Conservation (phyloP, 768 basidiomycete species). For the Tulasnella sp. region DNA sequence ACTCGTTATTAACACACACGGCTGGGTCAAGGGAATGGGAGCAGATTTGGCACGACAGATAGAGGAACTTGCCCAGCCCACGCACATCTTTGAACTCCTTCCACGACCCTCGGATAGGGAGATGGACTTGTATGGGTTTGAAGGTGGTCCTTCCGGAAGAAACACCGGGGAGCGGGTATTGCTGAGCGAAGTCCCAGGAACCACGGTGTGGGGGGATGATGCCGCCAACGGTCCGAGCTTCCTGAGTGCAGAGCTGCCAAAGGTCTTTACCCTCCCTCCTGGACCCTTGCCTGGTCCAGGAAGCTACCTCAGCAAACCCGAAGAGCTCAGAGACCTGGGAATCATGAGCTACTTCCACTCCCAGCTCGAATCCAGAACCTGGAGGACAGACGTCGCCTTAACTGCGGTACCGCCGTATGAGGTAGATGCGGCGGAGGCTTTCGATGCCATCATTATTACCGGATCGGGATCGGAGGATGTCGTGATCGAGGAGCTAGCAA, state of each 20-base stretch:
- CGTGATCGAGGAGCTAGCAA: constrained; percentile 53
- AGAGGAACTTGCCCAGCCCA: constrained; percentile 55
- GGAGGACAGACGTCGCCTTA: constrained; percentile 65
- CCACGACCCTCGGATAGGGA: constrained; percentile 10
- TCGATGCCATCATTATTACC: constrained; percentile 57
- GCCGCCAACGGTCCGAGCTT: not conserved
- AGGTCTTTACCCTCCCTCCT: not conserved
- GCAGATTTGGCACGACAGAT: constrained; percentile 67
- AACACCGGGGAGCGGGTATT: not conserved
- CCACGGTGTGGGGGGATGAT: constrained; percentile 4
- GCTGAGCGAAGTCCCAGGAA: constrained; percentile 5
- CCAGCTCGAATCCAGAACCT: constrained; percentile 38
- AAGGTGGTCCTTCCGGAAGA: not conserved
- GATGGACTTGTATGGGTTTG: not conserved
- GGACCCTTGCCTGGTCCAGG: not conserved
- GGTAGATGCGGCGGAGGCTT: constrained; percentile 47
- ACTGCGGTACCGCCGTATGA: constrained; percentile 65
- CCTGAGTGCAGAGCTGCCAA: not conserved
- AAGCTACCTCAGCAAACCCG: constrained; percentile 34
- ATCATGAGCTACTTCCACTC: constrained; percentile 75
- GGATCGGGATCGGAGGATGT: constrained; percentile 79
- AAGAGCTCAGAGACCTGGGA: constrained; percentile 63
- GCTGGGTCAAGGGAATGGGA: constrained; percentile 92
- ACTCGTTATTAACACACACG: constrained; percentile 91
- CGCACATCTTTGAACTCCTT: constrained; percentile 43